These are phyloP conservation scores for Talaromyces adpressus DNA, from an alignment of 495 filamentous ascomycete species.

Conservation along the genomic window DNA sequence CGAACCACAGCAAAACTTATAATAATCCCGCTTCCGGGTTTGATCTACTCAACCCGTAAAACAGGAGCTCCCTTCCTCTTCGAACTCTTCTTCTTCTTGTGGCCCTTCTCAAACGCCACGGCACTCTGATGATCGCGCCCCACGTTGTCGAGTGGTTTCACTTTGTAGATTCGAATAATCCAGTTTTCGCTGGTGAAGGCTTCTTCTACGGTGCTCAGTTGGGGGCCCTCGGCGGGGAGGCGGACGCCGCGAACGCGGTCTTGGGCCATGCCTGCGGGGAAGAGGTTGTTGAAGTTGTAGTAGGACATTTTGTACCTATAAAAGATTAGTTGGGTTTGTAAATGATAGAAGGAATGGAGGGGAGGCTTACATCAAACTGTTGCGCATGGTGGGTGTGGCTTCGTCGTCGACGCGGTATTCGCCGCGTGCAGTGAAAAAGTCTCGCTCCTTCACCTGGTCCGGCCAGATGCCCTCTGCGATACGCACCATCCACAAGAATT, in stretches of 20 bases:
- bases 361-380: conserved; percentile 81
- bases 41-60: conserved; percentile 70
- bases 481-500: conserved; percentile 99
- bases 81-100: conserved; percentile 84
- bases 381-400: conserved; percentile 97
- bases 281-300: conserved; percentile 91
- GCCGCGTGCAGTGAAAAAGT: conserved; percentile 91
- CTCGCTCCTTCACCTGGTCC: conserved; percentile 93
- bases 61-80: conserved; percentile 75
- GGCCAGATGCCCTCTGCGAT: conserved; percentile 99
- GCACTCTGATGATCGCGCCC: conserved; percentile 83
- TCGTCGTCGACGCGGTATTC: conserved; percentile 93
- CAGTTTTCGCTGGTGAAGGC: conserved; percentile 99
- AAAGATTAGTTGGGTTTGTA: conserved; percentile 26
- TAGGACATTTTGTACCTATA: conserved; percentile 99
- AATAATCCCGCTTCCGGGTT: neutral
- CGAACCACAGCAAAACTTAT: neutral
- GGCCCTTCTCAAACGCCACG: conserved; percentile 81
- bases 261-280: conserved; percentile 83
- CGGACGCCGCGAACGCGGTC: conserved; percentile 81
- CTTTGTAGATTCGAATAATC: conserved; percentile 99
- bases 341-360: neutral
- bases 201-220: conserved; percentile 86
- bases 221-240: conserved; percentile 79
- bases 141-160: conserved; percentile 96